phyloP scores from a whole-genome alignment of 176 grass and related monocot species.

The Oryza nivara region DNA sequence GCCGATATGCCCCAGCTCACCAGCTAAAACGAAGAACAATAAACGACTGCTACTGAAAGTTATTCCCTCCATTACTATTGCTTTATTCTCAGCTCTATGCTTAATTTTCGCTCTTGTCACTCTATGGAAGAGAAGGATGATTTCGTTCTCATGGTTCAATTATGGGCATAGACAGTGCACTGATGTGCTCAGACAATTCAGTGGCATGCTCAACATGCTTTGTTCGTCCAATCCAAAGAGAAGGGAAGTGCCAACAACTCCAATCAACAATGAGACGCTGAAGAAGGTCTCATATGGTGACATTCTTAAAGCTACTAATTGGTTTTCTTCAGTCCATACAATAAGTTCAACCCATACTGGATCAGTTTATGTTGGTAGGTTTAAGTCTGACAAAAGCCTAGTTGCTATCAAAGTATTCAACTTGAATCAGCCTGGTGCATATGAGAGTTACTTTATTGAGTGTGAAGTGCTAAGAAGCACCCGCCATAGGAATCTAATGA shows the following conservation, averaged over 20 bases:
- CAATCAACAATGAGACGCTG: conserved; percentile 31
- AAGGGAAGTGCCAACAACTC: conserved; percentile 8
- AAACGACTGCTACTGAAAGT: conserved; percentile 22
- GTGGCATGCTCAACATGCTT: too few relatives aligned
- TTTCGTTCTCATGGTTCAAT: too few relatives aligned
- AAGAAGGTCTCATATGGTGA: conserved; percentile 37
- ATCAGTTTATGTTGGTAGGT: conserved; percentile 43
- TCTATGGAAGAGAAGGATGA: too few relatives aligned
- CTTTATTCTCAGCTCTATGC: background rate
- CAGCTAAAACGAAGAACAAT: conserved; percentile 13
- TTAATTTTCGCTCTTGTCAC: background rate
- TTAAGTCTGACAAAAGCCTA: conserved; percentile 33
- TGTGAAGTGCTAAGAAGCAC: conserved; percentile 26
- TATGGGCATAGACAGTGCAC: too few relatives aligned
- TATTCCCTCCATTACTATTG: background rate
- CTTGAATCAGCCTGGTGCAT: background rate
- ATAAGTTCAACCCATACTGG: conserved; percentile 20
- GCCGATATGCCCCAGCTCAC: background rate
- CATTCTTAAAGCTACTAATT: conserved; percentile 43
- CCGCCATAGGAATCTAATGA: conserved; percentile 33
- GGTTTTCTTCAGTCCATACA: conserved; percentile 23
- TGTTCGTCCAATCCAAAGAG: too few relatives aligned
- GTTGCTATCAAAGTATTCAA: conserved; percentile 44
- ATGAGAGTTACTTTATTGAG: background rate
- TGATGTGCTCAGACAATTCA: too few relatives aligned